These are phyloP conservation scores for Solanum sitiens DNA, from an alignment of 257 asterid species.

Conservation along the genomic window DNA sequence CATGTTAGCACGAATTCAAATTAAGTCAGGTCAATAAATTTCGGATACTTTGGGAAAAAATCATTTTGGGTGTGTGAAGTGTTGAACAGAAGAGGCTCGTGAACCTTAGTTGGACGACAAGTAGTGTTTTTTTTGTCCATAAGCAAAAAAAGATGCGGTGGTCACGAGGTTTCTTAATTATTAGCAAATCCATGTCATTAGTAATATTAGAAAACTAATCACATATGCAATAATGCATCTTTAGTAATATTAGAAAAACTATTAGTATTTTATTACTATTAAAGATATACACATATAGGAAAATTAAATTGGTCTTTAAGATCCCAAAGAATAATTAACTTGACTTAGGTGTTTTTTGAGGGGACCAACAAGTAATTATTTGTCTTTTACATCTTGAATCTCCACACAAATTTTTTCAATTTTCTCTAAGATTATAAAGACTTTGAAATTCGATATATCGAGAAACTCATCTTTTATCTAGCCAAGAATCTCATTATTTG, in stretches of 20 bases:
- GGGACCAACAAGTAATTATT: background rate
- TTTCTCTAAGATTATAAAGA: background rate
- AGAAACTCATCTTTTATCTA: background rate
- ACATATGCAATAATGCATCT: background rate
- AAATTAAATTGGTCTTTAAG: background rate
- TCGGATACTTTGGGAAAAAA: background rate
- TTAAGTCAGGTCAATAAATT: background rate
- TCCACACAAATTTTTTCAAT: background rate
- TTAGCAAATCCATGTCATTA: background rate
- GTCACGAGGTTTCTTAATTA: constrained; percentile 12
- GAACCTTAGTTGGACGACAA: background rate
- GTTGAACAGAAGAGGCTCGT: constrained; percentile 2
- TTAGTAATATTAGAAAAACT: background rate
- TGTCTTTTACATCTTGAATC: background rate
- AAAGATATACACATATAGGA: background rate
- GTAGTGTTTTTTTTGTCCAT: constrained; percentile 3
- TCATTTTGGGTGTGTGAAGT: background rate
- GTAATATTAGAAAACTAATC: background rate
- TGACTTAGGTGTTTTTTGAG: background rate
- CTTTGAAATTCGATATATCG: background rate
- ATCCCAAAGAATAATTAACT: background rate
- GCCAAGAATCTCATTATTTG: background rate
- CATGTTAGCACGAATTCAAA: background rate
- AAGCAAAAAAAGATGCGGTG: constrained; percentile 4
- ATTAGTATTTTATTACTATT: background rate